A percentile compares a stretch with the other conserved stretches of the same genome.
Conservation (phyloP, 768 basidiomycete genomes). For the Pulveroboletus ravenelii region DNA sequence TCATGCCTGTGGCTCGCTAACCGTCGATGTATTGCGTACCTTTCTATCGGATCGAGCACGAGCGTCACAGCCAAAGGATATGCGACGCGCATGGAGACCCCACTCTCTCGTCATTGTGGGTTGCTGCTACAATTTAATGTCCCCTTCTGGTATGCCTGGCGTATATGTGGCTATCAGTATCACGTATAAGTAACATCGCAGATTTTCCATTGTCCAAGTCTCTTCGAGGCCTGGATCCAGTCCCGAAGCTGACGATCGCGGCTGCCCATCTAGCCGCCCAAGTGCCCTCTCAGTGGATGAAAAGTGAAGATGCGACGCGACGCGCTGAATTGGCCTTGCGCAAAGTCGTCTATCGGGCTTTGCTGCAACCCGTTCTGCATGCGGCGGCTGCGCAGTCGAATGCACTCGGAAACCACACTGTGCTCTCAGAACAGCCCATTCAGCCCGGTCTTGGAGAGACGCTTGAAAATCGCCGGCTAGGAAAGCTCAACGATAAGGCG, state of each 20-base stretch:
- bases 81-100: slow-evolving; percentile 41
- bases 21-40: slow-evolving; percentile 58
- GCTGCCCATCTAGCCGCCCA: slow-evolving; percentile 68
- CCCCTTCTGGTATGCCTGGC: slow-evolving; percentile 38
- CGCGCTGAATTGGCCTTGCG: slow-evolving; percentile 50
- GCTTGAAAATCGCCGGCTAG: slow-evolving; percentile 43
- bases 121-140: slow-evolving; percentile 76
- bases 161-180: background rate
- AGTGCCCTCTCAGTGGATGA: slow-evolving; percentile 59
- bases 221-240: slow-evolving; percentile 15
- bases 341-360: slow-evolving; percentile 70
- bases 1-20: slow-evolving; percentile 74
- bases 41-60: slow-evolving; percentile 33
- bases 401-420: background rate
- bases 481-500: slow-evolving; percentile 46
- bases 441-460: slow-evolving; percentile 35
- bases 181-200: slow-evolving; percentile 16
- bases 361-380: slow-evolving; percentile 40
- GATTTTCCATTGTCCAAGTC: slow-evolving; percentile 53
- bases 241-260: slow-evolving; percentile 33
- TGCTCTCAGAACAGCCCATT: slow-evolving; percentile 3
- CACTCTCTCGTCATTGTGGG: slow-evolving; percentile 60
- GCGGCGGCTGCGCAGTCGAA: slow-evolving; percentile 1
- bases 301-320: slow-evolving; percentile 28
- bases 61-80: slow-evolving; percentile 1